Base-by-base conservation (phyloP, 495 filamentous ascomycete species). In the Parmelia sp. region DNA sequence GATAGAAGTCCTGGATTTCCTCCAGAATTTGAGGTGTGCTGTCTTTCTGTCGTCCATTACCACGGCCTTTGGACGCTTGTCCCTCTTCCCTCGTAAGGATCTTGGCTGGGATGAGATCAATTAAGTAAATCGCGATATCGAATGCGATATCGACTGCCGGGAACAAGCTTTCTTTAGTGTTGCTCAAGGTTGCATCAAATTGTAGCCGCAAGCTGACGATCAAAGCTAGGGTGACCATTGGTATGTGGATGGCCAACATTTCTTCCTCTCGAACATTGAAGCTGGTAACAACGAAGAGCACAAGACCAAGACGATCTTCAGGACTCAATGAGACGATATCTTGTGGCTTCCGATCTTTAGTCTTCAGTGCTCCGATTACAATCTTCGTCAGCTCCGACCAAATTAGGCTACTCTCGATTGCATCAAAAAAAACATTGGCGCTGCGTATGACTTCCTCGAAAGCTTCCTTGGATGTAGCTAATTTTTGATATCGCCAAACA, bases 241-340 rank as follows among this genome's bases (percentile, higher is more conserved):
- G 94, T 39, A 90, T 86, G 75, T 99, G 94, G 5, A 88, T 75
- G 36, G 88, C 78, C 40, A 96, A 73, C 94, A 99, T 97, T 71
- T 99, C 94, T 72, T 97, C 93, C 73, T 97, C 94, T 58, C 87
- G 85, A 40, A 97, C 82, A 75, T 97, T 97, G 81, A 97, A 99
- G 64, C 91, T 85, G 6, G 83, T 77, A 64, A 97, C 77, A 47
- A 96, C 86, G 72, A 97, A 99, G 49, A 82, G 83, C 58, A 91
- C 86, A 35, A 96, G 80, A 27, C 84, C 81, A 60, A 98, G 78
- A 61, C 75, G 68, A 33, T 63, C 60, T 59, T 69, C 64, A 74
- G 61, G 44, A 73, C 29, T 56, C 39, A 44, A 53, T 17, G 19
- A 45, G 14, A 29, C 44, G 19, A n/a, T 9, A 15, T n/a, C 39